Evolutionary conservation across 163 green algal genomes (phyloP), one percentile per base, ranked within the genome.

Genomic region (Scenedesmus sp.): DNA sequence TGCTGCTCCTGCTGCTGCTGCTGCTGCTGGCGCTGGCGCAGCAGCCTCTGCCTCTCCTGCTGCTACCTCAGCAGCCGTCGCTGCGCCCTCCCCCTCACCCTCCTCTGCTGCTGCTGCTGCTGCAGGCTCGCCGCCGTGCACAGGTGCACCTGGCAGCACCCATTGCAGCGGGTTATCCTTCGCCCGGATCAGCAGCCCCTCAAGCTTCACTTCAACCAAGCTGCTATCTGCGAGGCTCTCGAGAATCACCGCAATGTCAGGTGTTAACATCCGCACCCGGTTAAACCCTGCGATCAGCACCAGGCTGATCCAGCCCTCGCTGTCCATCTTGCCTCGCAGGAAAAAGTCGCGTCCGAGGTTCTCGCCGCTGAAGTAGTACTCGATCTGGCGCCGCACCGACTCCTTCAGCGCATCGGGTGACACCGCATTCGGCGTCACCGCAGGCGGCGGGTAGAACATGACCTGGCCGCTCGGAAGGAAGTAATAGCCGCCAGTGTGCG

Each of bases 321-420:
- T 92, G 92, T 98, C 96, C 97, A 99, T 99, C 90, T 99, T 98
- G 57, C 89, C 92, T 0, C 98, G 93, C 92, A 99, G 88, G 94
- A 99, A 99, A 26, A 99, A 94, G 92, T 99, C 97, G 55, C 96
- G 94, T 55, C 93, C 94, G 55, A 99, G 94, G 92, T 99, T 99
- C 57, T 97, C 95, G 46, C 95, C 93, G 66, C 93, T 97, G 94
- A 98, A 98, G 94, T 98, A 98, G 94, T 98, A 99, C 91, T 98
- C 97, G 76, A 98, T 96, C 94, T 98, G 96, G 34, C 86, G 84
- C 26, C 91, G 66, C 46, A 98, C 94, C 15, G 95, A 95, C 73
- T 94, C 95, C 84, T 94, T 93, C 52, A 96, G 86, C 2, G 90
- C 91, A 59, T 95, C 87, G 79, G 94, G 94, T 0, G 92, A 93